Percentiles rank a stretch among this genome's conserved stretches.
Evolutionary conservation across 768 basidiomycete species (phyloP).

Genomic region (Polyporus arcularius): DNA sequence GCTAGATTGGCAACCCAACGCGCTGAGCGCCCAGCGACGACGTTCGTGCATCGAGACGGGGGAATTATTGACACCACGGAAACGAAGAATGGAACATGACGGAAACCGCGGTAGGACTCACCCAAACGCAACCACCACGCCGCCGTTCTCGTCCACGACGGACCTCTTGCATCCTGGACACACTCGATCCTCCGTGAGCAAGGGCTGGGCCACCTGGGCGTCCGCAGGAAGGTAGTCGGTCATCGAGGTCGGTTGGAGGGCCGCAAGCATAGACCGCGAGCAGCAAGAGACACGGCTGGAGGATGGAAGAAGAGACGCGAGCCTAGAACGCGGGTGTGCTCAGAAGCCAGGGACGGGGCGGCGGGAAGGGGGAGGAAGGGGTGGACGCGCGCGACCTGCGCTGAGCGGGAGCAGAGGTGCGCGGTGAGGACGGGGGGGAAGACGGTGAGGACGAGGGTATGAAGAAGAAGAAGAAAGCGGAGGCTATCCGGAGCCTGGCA

Average conservation of each 20-base stretch:
- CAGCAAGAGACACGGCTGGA: not conserved
- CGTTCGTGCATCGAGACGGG: not conserved
- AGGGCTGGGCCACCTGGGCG: slow-evolving; percentile 20
- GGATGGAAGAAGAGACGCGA: not conserved
- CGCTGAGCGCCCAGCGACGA: not conserved
- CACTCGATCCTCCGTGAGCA: slow-evolving; percentile 50
- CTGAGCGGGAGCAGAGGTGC: not conserved
- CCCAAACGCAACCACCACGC: slow-evolving; percentile 96
- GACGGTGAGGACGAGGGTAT: not conserved
- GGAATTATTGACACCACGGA: not conserved
- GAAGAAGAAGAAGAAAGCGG: not conserved
- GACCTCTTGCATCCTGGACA: slow-evolving; percentile 85
- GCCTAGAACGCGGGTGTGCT: not conserved
- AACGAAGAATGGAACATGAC: not conserved
- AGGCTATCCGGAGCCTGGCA: slow-evolving; percentile 22
- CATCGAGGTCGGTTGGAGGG: slow-evolving; percentile 16
- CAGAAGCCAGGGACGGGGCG: not conserved
- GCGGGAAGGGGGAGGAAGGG: not conserved
- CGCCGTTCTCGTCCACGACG: slow-evolving; percentile 78
- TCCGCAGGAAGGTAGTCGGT: slow-evolving; percentile 8
- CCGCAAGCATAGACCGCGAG: slow-evolving; percentile 10
- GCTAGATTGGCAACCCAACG: not conserved
- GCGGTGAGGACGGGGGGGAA: not conserved
- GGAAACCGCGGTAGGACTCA: slow-evolving; percentile 43
- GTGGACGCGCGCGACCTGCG: slow-evolving; percentile 19